A percentile compares a stretch with the other conserved stretches of the same genome.
phyloP scores from a whole-genome alignment of 208 protist genomes.

The Trypanosoma mega region DNA sequence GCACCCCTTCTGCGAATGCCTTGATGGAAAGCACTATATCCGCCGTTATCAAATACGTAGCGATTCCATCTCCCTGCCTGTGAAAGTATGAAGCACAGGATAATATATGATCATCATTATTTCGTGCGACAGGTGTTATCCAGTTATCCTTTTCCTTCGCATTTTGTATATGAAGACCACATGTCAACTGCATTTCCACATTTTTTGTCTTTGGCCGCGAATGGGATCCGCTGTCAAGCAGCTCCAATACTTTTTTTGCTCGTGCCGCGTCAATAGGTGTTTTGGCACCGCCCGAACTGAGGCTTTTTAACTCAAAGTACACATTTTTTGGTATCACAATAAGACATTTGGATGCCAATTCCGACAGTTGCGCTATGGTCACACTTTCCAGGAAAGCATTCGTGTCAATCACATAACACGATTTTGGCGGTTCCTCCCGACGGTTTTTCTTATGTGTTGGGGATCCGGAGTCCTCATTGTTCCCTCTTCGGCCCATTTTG shows the following conservation, averaged over 20 bases:
- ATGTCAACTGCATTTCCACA: neutral
- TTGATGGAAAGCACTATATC: slow-evolving; percentile 15
- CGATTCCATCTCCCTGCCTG: neutral
- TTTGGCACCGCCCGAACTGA: neutral
- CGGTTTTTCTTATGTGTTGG: no score
- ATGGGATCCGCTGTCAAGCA: neutral
- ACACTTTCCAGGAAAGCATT: slow-evolving; percentile 12
- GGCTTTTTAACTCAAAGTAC: neutral
- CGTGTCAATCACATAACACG: slow-evolving; percentile 10
- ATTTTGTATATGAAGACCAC: slow-evolving; percentile 6
- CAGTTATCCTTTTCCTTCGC: slow-evolving; percentile 8
- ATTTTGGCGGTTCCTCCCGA: no score
- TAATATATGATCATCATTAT: slow-evolving; percentile 29
- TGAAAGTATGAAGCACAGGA: slow-evolving; percentile 19
- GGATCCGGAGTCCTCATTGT: no score
- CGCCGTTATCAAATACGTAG: slow-evolving; percentile 1
- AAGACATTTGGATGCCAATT: neutral
- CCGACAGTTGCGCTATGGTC: neutral
- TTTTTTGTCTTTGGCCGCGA: neutral
- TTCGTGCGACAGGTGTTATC: neutral
- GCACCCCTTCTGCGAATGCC: slow-evolving; percentile 23
- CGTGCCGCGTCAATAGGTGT: no score
- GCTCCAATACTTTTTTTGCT: neutral
- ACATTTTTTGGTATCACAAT: slow-evolving; percentile 14
- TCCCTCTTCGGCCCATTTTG: no score